Evolutionary conservation across 768 basidiomycete genomes (phyloP), one percentile per base, ranked within the genome.

Genomic region (Porphyrellus cyaneotinctus): DNA sequence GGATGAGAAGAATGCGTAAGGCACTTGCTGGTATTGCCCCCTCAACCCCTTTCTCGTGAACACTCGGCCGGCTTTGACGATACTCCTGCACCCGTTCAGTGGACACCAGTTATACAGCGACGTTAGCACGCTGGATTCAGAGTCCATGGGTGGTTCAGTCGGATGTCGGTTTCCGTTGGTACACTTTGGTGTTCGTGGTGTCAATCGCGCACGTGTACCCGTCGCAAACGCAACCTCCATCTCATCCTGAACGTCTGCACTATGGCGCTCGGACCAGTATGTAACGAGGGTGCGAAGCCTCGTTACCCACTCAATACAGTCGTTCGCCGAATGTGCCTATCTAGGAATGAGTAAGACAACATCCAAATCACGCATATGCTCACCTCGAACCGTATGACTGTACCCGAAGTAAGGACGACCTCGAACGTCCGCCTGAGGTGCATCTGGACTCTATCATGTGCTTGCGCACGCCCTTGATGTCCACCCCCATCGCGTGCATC

Each of bases 61-160:
- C 36, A 91, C 65, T 44, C 85, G 84, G 0, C 92, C 91, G 9
- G 81, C 76, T 62, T 84, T 85, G 36, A 84, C 66, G 43, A 95
- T 82, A 6, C 90, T 77, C 53, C 82, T 80, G 62, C 95, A 97
- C 1, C 82, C 84, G 33, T 87, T 81, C 55, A 95, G 66, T 2
- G 87, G 75, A 64, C 95, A 97, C 93, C 91, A 93, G 60, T 89
- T 88, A 76, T 89, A 94, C 41, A 93, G 67, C 1, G 78, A 74
- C 43, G 78, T 73, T 43, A 94, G 71, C 13, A 81, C 78, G 4
- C 83, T 78, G 36, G 82, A 71, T 9, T 81, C 80, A 15, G 76
- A 70, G 60, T 83, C 78, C 1, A 74, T 69, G 2, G 81, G 78
- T 12, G 78, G 67, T 56, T 82, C 81, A 20, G 64, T 58, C 22